phyloP scores from a whole-genome alignment of 345 rosid genomes.

The Euphorbia peplus region DNA sequence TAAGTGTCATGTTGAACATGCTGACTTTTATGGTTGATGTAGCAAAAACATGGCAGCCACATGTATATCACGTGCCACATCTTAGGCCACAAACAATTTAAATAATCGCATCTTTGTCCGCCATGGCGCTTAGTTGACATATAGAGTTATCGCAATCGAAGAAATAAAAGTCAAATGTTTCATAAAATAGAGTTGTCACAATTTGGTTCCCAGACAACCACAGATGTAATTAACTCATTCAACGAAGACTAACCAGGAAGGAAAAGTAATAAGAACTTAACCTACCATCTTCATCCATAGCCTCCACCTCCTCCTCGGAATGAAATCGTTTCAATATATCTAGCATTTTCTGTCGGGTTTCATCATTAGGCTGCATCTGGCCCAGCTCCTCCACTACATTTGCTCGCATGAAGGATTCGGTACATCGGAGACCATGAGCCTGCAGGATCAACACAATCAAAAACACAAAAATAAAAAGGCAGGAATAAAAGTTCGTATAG shows the following conservation, averaged over 20 bases:
- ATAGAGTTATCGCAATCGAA: no score
- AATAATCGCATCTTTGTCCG: no score
- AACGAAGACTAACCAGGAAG: not conserved
- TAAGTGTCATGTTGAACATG: no score
- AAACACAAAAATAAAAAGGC: not conserved
- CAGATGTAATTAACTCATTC: not conserved
- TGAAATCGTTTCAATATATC: constrained; percentile 75
- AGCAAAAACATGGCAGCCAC: no score
- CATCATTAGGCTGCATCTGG: constrained; percentile 58
- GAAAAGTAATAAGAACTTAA: not conserved
- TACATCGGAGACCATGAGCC: constrained; percentile 84
- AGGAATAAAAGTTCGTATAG: not conserved
- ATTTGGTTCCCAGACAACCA: no score
- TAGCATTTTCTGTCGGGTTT: constrained; percentile 64
- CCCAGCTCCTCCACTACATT: constrained; percentile 74
- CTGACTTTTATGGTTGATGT: no score
- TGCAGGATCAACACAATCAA: constrained; percentile 16
- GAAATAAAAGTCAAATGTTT: no score
- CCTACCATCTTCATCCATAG: constrained; percentile 39
- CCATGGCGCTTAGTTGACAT: no score
- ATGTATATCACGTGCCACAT: no score
- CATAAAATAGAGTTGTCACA: no score
- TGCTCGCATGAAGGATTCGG: constrained; percentile 91
- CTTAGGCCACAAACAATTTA: no score
- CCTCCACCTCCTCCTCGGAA: constrained; percentile 45